Base-by-base conservation (phyloP, 768 basidiomycete species). In the Plicaturopsis crispa region DNA sequence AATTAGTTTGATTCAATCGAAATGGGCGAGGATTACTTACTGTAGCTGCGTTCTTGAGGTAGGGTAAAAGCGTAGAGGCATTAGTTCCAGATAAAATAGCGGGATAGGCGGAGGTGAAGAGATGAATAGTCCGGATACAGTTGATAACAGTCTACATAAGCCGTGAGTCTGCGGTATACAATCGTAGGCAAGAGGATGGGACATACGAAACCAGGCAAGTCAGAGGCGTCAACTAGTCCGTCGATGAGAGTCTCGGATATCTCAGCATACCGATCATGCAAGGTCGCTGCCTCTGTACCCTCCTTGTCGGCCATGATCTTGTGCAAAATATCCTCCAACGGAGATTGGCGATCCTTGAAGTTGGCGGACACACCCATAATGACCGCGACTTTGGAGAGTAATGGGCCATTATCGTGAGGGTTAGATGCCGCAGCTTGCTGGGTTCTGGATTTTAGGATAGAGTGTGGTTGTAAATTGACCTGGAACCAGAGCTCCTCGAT, bases 401-500 rank as follows among this genome's bases (percentile, higher is more conserved):
- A 61, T 35, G 65, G 59, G 3, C 63, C 62, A 55, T 80, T 84
- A 41, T 78, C 78, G 21, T 66, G 66, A 3, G 55, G 37, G 21
- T 55, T 57, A 18, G 44, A 50, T 4, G 60, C 47, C 3, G 59
- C 40, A 1, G 47, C 48, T n/a, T n/a, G n/a, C 1, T 57, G 40
- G 6, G 46, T 38, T 26, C 63, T 61, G 28, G 61, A 52, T 47
- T 72, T 79, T 43, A 60, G 40, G 30, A 62, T 48, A 6, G 62
- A 56, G 5, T 16, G 32, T 1, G 66, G 58, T 8, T 59, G 47
- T 3, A 50, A 32, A 6, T 48, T 20, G 16, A 57, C 61, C 31
- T 72, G 69, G 54, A 97, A 94, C 87, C 92, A 92, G 3, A 97
- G 62, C 46, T 97, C 93, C 48, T 93, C 90, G 24, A 97, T 61